Conservation (phyloP, 2,329 filamentous ascomycete genomes). For the Tolypocladium sp. region DNA sequence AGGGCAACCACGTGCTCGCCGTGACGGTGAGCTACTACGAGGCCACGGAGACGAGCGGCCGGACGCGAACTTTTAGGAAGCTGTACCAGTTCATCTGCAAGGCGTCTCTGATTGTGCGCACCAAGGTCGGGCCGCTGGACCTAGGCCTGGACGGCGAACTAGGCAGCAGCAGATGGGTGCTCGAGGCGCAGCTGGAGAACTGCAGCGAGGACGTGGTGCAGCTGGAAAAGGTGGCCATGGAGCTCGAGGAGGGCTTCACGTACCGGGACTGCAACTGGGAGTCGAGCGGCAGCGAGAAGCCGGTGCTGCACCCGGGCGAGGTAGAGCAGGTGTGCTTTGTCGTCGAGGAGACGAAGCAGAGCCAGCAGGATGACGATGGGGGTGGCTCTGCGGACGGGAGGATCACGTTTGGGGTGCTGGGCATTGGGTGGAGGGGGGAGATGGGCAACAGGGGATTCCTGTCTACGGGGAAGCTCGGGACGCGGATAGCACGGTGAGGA, state of each 20-base stretch:
- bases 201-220: slow-evolving; percentile 76
- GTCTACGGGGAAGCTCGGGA: slow-evolving; percentile 73
- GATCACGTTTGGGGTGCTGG: slow-evolving; percentile 68
- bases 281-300: slow-evolving; percentile 30
- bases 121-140: slow-evolving; percentile 65
- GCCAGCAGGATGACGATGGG: slow-evolving; percentile 18
- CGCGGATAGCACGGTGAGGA: slow-evolving; percentile 28
- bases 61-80: slow-evolving; percentile 83
- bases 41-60: slow-evolving; percentile 58
- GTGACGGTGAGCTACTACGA: slow-evolving; percentile 95
- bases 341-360: slow-evolving; percentile 36
- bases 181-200: slow-evolving; percentile 95
- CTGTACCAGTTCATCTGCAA: slow-evolving; percentile 96
- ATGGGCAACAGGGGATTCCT: slow-evolving; percentile 87
- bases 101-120: slow-evolving; percentile 79
- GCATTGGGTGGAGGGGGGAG: slow-evolving; percentile 78
- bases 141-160: slow-evolving; percentile 13
- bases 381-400: slow-evolving; percentile 39
- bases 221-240: slow-evolving; percentile 56
- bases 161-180: slow-evolving; percentile 48
- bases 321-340: slow-evolving; percentile 59
- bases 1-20: slow-evolving; percentile 86
- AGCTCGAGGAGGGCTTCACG: slow-evolving; percentile 40
- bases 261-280: slow-evolving; percentile 52
- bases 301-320: slow-evolving; percentile 53